Evolutionary conservation across 805 yeast genomes (phyloP), one percentile per base, ranked within the genome.

Genomic region (Kregervanrija delftensis): DNA sequence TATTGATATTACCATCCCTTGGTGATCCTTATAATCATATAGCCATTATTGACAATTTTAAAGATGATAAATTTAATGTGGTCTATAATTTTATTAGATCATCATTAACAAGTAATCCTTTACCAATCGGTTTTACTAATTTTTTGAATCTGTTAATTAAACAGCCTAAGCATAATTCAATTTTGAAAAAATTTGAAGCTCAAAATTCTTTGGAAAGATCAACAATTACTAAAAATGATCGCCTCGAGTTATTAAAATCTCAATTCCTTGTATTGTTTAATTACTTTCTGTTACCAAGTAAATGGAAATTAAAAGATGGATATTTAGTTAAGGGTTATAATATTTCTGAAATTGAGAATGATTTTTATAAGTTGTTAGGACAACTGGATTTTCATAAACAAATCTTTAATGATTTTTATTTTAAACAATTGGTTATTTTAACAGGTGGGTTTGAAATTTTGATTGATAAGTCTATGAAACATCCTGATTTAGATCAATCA

Each of bases 21-120:
- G 85, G 85, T 43, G 89, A 82, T 53, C 82, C 79, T 30, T 76
- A 76, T 52, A 77, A 77, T 51, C 81, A 77, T 51, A 69, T 77
- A 40, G 86, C 82, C 3, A 73, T 81, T 33, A 64, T 72, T 35
- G 71, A 74, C 47, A 76, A 77, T 67, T 66, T 73, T 41, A 66
- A 67, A 40, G 74, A 70, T 44, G 75, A 73, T 48, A 70, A 69
- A 42, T 71, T 65, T 46, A 63, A 64, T 40, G 76, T 80, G 22
- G 66, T 72, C 35, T 70, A 76, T 48, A 76, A 79, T 67, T 73
- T 77, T 43, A 64, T 76, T 39, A 66, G 86, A 51, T 77, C 85
- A 3, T 69, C 72, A 15, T 66, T 75, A 49, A 73, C 86, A 11
- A 70, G 82, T 46, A 65, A 73, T 30, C 72, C 77, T 16, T 67